Evolutionary conservation across 2,329 filamentous ascomycete genomes (phyloP).

Genomic region (Cercospora sojina): DNA sequence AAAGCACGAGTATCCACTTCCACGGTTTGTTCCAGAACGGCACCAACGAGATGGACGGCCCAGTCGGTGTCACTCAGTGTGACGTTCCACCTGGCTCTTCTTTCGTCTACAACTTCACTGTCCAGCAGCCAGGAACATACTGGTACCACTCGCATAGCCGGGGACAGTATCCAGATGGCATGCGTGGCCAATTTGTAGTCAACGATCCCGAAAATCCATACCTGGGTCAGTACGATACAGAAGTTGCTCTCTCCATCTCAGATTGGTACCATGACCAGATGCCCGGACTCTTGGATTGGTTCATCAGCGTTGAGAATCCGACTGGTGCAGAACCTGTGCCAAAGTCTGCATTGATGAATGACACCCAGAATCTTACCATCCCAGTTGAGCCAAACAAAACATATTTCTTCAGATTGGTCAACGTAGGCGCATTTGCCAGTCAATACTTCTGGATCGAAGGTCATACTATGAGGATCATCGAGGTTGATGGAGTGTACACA

Average conservation of each 20-base stretch:
- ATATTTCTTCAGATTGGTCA: slow-evolving; percentile 67
- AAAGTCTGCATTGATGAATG: slow-evolving; percentile 64
- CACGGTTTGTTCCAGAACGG: slow-evolving; percentile 77
- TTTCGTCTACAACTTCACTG: slow-evolving; percentile 67
- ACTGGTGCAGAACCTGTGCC: slow-evolving; percentile 66
- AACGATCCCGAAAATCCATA: slow-evolving; percentile 58
- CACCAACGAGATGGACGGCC: slow-evolving; percentile 72
- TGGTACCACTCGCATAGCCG: slow-evolving; percentile 69
- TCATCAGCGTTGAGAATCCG: slow-evolving; percentile 55
- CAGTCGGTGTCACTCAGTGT: slow-evolving; percentile 66
- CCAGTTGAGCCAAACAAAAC: slow-evolving; percentile 53
- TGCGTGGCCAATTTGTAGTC: slow-evolving; percentile 67
- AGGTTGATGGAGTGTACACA: slow-evolving; percentile 69
- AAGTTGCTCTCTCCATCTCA: slow-evolving; percentile 65
- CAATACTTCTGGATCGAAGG: slow-evolving; percentile 71
- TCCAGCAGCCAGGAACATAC: slow-evolving; percentile 52
- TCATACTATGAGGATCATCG: slow-evolving; percentile 64
- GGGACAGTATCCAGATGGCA: slow-evolving; percentile 66
- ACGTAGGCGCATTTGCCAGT: slow-evolving; percentile 68
- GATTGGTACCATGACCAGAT: slow-evolving; percentile 69
- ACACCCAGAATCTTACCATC: slow-evolving; percentile 50
- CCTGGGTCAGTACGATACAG: slow-evolving; percentile 56
- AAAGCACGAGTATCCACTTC: slow-evolving; percentile 68
- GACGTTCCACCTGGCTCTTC: slow-evolving; percentile 61
- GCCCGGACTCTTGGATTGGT: slow-evolving; percentile 52